These are phyloP conservation scores for Lecanicillium sp. DNA, from an alignment of 2,329 filamentous ascomycete species.

Conservation along the genomic window DNA sequence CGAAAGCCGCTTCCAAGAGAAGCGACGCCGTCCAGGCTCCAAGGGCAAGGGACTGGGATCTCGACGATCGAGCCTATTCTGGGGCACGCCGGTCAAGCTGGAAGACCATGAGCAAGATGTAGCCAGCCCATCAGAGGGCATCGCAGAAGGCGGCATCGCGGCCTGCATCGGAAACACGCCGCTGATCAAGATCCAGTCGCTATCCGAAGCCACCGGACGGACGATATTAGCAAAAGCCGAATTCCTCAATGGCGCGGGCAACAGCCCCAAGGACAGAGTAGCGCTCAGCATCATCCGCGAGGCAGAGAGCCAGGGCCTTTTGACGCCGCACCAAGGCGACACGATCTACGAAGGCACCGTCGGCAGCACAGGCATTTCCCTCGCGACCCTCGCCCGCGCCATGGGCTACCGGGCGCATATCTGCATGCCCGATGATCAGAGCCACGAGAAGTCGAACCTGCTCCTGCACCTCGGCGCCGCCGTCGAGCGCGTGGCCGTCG, in stretches of 20 bases:
- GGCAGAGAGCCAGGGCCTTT: conserved; percentile 70
- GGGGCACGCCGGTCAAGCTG: conserved; percentile 44
- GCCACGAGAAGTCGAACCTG: conserved; percentile 80
- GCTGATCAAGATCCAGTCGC: conserved; percentile 74
- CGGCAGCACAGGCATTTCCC: conserved; percentile 90
- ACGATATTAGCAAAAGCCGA: conserved; percentile 91
- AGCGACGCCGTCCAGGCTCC: conserved; percentile 23
- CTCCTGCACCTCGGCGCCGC: conserved; percentile 82
- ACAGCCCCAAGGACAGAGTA: conserved; percentile 91
- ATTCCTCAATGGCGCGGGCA: conserved; percentile 91
- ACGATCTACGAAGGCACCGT: conserved; percentile 97
- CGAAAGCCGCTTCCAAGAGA: conserved; percentile 55
- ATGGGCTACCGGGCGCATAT: conserved; percentile 90
- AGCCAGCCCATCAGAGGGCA: conserved; percentile 23
- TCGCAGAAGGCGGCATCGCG: conserved; percentile 71
- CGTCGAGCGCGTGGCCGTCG: conserved; percentile 87
- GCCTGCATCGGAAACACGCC: conserved; percentile 92
- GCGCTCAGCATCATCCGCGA: conserved; percentile 81
- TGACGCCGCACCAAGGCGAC: conserved; percentile 77
- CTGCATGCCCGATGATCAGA: conserved; percentile 93
- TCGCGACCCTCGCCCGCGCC: conserved; percentile 82
- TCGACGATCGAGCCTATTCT: conserved; percentile 38
- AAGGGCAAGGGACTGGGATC: conserved; percentile 12
- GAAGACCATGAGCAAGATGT: conserved; percentile 46
- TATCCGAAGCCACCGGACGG: conserved; percentile 82